Percentiles rank a stretch among this genome's conserved stretches.
Evolutionary conservation across 2,329 filamentous ascomycete genomes (phyloP).

Genomic region (Verticillium nonalfalfae): DNA sequence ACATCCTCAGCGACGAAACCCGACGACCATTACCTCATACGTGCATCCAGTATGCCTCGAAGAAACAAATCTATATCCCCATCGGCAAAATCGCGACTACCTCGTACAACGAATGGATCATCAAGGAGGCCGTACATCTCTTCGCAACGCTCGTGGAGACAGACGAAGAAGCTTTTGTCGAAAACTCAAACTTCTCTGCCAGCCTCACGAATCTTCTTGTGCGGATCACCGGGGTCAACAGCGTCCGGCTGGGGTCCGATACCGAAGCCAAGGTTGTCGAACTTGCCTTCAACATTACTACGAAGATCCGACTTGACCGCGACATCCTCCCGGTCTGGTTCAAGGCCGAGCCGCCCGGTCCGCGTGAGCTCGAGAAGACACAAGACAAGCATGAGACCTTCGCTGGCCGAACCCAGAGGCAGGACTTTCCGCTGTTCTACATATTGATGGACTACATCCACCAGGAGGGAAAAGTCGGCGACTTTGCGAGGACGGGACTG

Average conservation of each 20-base stretch:
- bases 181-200: slow-evolving; percentile 77
- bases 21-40: slow-evolving; percentile 84
- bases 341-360: slow-evolving; percentile 41
- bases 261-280: slow-evolving; percentile 88
- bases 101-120: slow-evolving; percentile 78
- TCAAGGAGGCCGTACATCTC: slow-evolving; percentile 76
- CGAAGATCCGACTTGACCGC: slow-evolving; percentile 88
- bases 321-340: slow-evolving; percentile 90
- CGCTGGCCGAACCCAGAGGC: slow-evolving; percentile 77
- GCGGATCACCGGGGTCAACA: slow-evolving; percentile 68
- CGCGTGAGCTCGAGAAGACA: slow-evolving; percentile 18
- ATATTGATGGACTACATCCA: slow-evolving; percentile 95
- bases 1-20: slow-evolving; percentile 81
- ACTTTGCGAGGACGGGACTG: slow-evolving; percentile 90
- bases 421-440: slow-evolving; percentile 94
- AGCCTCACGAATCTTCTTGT: slow-evolving; percentile 83
- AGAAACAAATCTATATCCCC: slow-evolving; percentile 82
- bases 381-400: slow-evolving; percentile 69
- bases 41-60: slow-evolving; percentile 80
- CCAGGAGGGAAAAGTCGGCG: slow-evolving; percentile 86
- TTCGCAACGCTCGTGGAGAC: slow-evolving; percentile 93
- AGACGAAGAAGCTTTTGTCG: slow-evolving; percentile 91
- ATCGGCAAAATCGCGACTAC: slow-evolving; percentile 84
- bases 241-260: slow-evolving; percentile 67
- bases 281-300: slow-evolving; percentile 89